Evolutionary conservation across 1,284 basidiomycete genomes (phyloP).

Genomic region (Chondrostereum purpureum): DNA sequence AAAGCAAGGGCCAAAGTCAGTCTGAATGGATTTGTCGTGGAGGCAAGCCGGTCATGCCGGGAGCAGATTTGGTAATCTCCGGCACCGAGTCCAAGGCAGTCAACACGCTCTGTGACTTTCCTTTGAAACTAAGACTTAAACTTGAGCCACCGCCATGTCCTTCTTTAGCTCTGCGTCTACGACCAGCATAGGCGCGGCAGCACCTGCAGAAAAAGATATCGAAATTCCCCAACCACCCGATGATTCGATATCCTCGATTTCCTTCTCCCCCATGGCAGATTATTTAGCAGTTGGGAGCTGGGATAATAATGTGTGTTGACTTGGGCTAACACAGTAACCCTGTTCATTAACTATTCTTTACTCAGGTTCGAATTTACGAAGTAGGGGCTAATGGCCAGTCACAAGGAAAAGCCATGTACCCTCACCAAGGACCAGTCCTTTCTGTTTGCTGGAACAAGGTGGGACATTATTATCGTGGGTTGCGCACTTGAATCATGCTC

Average conservation of each 20-base stretch:
- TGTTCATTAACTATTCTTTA: neutral
- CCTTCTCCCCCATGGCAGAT: slow-evolving; percentile 43
- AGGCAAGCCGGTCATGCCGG: too few relatives aligned
- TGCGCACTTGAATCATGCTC: neutral
- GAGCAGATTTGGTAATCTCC: too few relatives aligned
- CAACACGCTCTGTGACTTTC: too few relatives aligned
- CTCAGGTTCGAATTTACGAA: slow-evolving; percentile 50
- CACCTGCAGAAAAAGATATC: slow-evolving; percentile 40
- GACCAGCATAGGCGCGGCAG: neutral
- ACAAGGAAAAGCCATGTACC: slow-evolving; percentile 73
- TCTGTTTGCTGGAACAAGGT: slow-evolving; percentile 76
- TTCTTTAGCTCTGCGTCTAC: slow-evolving; percentile 1
- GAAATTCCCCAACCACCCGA: slow-evolving; percentile 51
- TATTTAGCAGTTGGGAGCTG: slow-evolving; percentile 56
- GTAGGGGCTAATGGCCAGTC: slow-evolving; percentile 47
- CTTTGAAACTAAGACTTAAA: too few relatives aligned
- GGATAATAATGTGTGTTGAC: slow-evolving; percentile 47
- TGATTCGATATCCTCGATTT: slow-evolving; percentile 52
- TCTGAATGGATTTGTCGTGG: too few relatives aligned
- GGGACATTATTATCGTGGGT: slow-evolving; percentile 14
- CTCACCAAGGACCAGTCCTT: slow-evolving; percentile 75
- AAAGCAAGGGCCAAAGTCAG: too few relatives aligned
- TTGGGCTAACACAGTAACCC: neutral
- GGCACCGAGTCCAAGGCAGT: too few relatives aligned
- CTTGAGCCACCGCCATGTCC: slow-evolving; percentile 2